These are phyloP conservation scores for Elaeis guineensis DNA, from an alignment of 176 grass and related monocot species.

Conservation along the genomic window DNA sequence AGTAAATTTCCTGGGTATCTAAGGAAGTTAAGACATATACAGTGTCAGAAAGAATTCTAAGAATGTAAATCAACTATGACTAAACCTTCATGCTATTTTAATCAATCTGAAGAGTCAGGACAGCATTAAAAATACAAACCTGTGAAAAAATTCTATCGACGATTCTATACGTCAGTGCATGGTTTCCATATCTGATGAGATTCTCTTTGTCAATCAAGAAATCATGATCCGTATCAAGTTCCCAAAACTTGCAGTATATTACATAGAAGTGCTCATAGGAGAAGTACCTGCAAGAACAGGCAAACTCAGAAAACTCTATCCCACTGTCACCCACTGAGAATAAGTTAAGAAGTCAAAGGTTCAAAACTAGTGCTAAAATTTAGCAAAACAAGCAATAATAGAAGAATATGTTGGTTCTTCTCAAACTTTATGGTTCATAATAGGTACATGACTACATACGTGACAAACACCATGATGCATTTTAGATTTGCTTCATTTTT, in stretches of 20 bases:
- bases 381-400: too few species aligned
- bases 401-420: too few species aligned
- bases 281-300: slow-evolving; percentile 65
- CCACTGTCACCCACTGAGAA: too few species aligned
- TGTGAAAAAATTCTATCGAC: slow-evolving; percentile 97
- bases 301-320: background rate
- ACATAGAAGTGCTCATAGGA: slow-evolving; percentile 99
- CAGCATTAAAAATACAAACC: slow-evolving; percentile 35
- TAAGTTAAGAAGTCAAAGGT: too few species aligned
- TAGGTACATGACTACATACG: too few species aligned
- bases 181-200: slow-evolving; percentile 96
- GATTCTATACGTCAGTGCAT: slow-evolving; percentile 98
- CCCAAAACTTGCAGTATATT: slow-evolving; percentile 99
- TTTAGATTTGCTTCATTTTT: too few species aligned
- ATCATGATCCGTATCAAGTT: slow-evolving; percentile 97
- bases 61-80: too few species aligned
- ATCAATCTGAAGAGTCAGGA: background rate
- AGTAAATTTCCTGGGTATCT: slow-evolving; percentile 93
- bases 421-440: too few species aligned
- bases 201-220: slow-evolving; percentile 99
- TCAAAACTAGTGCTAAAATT: too few species aligned
- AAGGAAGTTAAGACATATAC: slow-evolving; percentile 11
- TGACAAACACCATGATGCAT: too few species aligned
- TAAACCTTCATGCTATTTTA: too few species aligned
- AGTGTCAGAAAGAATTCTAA: slow-evolving; percentile 2